Evolutionary conservation across 148 eudicot species (phyloP).

Genomic region (Oxyria digyna): DNA sequence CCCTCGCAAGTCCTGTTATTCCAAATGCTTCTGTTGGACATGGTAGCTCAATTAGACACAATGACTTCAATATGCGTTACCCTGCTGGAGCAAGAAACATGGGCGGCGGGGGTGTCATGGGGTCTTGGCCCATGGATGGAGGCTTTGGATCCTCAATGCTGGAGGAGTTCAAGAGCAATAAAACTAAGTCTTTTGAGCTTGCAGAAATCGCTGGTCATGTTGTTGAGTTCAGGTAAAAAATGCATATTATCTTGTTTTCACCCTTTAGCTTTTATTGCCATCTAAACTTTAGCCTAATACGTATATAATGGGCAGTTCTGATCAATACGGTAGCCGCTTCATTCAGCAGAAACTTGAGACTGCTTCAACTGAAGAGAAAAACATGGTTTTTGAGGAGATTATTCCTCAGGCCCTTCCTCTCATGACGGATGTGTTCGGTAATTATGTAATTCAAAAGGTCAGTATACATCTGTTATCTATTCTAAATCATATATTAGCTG

Average conservation of each 20-base stretch:
- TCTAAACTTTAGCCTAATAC: neutral
- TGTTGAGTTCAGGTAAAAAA: constrained; percentile 80
- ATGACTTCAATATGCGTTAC: constrained; percentile 45
- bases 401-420: constrained; percentile 69
- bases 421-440: constrained; percentile 98
- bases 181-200: constrained; percentile 78
- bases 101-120: constrained; percentile 65
- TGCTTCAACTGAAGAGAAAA: constrained; percentile 76
- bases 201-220: constrained; percentile 81
- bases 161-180: constrained; percentile 93
- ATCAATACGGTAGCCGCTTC: constrained; percentile 97
- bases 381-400: constrained; percentile 86
- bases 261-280: too few relatives aligned
- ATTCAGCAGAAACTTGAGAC: constrained; percentile 98
- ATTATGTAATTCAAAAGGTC: constrained; percentile 97
- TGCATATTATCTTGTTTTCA: too few relatives aligned
- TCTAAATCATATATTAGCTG: too few relatives aligned
- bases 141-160: constrained; percentile 59
- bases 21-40: constrained; percentile 67
- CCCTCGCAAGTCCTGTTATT: constrained; percentile 56
- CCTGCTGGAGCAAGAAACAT: constrained; percentile 56
- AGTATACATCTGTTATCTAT: neutral
- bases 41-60: constrained; percentile 75
- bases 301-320: constrained; percentile 49
- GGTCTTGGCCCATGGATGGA: constrained; percentile 70